Percentiles rank a stretch among this genome's conserved stretches.
Evolutionary conservation across 2,329 filamentous ascomycete species (phyloP).

Genomic region (Nigrospora sphaerica): DNA sequence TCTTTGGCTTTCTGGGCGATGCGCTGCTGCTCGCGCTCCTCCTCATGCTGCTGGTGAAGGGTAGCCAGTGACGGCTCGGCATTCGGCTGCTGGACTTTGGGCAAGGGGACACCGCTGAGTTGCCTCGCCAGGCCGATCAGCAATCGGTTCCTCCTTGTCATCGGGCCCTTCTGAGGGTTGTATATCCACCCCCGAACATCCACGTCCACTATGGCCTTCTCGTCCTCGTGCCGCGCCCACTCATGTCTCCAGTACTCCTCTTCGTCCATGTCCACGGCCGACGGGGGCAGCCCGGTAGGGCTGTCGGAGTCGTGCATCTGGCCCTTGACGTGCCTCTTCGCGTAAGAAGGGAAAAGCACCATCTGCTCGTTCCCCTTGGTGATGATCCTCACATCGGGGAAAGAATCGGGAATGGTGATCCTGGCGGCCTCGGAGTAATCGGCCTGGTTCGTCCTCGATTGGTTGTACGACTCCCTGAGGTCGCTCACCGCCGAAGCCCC

Average conservation of each 20-base stretch:
- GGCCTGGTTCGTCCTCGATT: slow-evolving; percentile 34
- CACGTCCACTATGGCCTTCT: slow-evolving; percentile 83
- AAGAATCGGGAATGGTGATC: slow-evolving; percentile 62
- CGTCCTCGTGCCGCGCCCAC: slow-evolving; percentile 74
- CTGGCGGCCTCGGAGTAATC: slow-evolving; percentile 25
- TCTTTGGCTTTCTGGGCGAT: slow-evolving; percentile 70
- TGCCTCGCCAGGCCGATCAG: slow-evolving; percentile 81
- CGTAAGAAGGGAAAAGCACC: slow-evolving; percentile 92
- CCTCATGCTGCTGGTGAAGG: slow-evolving; percentile 37
- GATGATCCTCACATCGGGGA: slow-evolving; percentile 78
- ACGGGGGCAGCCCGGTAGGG: slow-evolving; percentile 28
- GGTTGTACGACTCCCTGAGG: slow-evolving; percentile 52
- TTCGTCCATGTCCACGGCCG: slow-evolving; percentile 43
- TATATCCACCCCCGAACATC: slow-evolving; percentile 97
- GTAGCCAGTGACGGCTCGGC: slow-evolving; percentile 16
- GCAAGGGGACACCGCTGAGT: slow-evolving; percentile 77
- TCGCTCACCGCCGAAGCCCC: slow-evolving; percentile 51
- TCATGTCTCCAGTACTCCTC: slow-evolving; percentile 70
- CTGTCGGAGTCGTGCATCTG: slow-evolving; percentile 18
- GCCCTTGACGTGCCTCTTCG: slow-evolving; percentile 59
- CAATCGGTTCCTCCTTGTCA: slow-evolving; percentile 81
- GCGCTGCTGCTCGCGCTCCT: slow-evolving; percentile 50
- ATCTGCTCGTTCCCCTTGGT: slow-evolving; percentile 82
- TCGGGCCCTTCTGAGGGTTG: slow-evolving; percentile 72
- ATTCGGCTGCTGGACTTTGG: slow-evolving; percentile 34